Evolutionary conservation across 176 grass and related monocot genomes (phyloP), one percentile per base, ranked within the genome.

Genomic region (Bonia amplexicaulis): DNA sequence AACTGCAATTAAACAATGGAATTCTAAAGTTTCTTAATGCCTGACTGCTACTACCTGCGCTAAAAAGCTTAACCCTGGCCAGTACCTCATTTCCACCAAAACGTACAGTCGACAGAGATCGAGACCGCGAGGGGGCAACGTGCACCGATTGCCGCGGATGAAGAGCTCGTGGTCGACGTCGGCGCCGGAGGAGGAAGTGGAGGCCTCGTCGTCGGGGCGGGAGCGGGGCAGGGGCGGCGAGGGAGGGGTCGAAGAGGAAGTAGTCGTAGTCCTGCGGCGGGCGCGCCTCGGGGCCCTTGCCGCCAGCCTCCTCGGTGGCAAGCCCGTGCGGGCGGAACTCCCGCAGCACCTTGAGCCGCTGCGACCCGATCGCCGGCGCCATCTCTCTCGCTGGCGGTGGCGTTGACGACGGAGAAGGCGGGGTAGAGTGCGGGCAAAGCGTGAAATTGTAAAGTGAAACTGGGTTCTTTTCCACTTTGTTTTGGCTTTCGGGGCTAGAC

Each of bases 161-260:
- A 98, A 98, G 86, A 98, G 89, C 84, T 98, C 96, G 86, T 98
- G 96, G 82, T 98, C 96, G 80, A 91, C 91, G 53, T 89, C 81
- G 31, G 92, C 89, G 44, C 54, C 66, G 13, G 82, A 82, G n/a
- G n/a, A n/a, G n/a, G n/a, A n/a, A n/a, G n/a, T n/a, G 6, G 90
- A 48, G 20, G 84, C 85, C 63, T 52, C 87, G 4, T 78, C 68
- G 3, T 72, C 65, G 26, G 85, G 67, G 41, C n/a, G n/a, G n/a
- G n/a, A n/a, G 68, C 63, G 17, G 80, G 90, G 80, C n/a, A 27
- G 84, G 84, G 25, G 87, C 83, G 35, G 82, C 88, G 82, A 89
- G 54, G 16, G 68, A 60, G 29, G 96, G 91, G 27, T 93, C 87
- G 74, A 98, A 98, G 76, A 98, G 91, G 83, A 87, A 92, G 89